These are phyloP conservation scores for Cyberlindnera mrakii DNA, from an alignment of 805 yeast genomes.

Conservation along the genomic window DNA sequence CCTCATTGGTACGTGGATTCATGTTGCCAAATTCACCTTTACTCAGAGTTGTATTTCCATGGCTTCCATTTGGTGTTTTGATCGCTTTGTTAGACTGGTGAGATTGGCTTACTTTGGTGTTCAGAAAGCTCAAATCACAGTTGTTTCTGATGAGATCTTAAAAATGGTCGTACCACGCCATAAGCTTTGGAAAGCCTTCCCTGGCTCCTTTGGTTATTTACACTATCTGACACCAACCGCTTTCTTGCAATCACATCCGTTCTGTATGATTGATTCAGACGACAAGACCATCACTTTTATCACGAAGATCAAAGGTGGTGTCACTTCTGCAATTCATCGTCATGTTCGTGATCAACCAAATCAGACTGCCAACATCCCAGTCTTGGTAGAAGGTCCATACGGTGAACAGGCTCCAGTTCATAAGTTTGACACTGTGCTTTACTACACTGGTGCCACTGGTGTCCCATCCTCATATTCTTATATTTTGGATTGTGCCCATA, in stretches of 20 bases:
- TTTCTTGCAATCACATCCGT: constrained; percentile 73
- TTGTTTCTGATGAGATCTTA: constrained; percentile 36
- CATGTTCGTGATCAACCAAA: constrained; percentile 23
- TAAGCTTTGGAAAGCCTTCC: constrained; percentile 38
- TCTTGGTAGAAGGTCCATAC: constrained; percentile 61
- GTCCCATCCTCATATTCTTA: constrained; percentile 44
- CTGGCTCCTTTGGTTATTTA: constrained; percentile 38
- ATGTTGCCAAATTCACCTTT: constrained; percentile 45
- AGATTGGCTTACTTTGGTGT: constrained; percentile 21
- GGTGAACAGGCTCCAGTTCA: constrained; percentile 37
- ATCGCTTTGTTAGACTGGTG: constrained; percentile 38
- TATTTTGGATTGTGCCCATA: constrained; percentile 23
- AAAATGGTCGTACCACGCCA: constrained; percentile 34
- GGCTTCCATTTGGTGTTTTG: constrained; percentile 43
- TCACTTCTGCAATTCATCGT: constrained; percentile 27
- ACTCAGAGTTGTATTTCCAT: constrained; percentile 33
- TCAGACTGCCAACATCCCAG: constrained; percentile 22
- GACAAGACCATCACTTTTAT: constrained; percentile 35
- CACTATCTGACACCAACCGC: constrained; percentile 45
- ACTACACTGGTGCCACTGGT: constrained; percentile 49
- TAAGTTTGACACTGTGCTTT: constrained; percentile 33
- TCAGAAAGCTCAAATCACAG: constrained; percentile 19
- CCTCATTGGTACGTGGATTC: constrained; percentile 52
- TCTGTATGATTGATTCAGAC: constrained; percentile 45
- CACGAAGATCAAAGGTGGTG: constrained; percentile 52